Percentiles rank a stretch among this genome's conserved stretches.
These are phyloP conservation scores for Boletus hoseneyae DNA, from an alignment of 1,284 basidiomycete species.

Conservation along the genomic window DNA sequence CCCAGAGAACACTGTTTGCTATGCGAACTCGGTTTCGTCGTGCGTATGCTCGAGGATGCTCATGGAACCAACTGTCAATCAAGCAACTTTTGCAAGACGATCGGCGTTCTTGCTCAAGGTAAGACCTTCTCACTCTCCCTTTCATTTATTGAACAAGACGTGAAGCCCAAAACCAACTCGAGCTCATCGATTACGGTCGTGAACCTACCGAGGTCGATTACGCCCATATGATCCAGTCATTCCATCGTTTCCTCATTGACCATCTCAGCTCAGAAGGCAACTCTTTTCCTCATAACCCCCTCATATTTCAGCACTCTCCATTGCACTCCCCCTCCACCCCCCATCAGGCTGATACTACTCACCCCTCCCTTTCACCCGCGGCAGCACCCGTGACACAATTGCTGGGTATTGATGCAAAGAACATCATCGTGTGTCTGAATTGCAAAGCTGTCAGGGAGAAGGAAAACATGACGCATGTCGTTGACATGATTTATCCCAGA, in stretches of 20 bases:
- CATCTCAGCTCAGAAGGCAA: constrained; percentile 72
- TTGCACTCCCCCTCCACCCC: constrained; percentile 15
- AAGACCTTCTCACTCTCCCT: not conserved
- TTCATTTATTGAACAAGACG: not conserved
- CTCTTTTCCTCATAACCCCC: constrained; percentile 57
- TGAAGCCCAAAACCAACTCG: constrained; percentile 72
- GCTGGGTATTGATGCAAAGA: constrained; percentile 74
- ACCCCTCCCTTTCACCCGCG: constrained; percentile 35
- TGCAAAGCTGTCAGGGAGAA: constrained; percentile 75
- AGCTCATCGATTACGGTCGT: constrained; percentile 86
- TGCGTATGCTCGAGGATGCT: constrained; percentile 95
- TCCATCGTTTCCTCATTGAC: constrained; percentile 93
- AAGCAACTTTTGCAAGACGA: constrained; percentile 94
- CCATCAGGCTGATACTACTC: constrained; percentile 17
- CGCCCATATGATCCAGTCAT: constrained; percentile 87
- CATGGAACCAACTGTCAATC: constrained; percentile 94
- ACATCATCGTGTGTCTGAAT: constrained; percentile 68
- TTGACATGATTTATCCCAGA: constrained; percentile 89
- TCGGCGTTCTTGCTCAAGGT: constrained; percentile 81
- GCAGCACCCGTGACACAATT: constrained; percentile 77
- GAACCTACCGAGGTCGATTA: constrained; percentile 74
- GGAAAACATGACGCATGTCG: constrained; percentile 71
- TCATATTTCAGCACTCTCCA: constrained; percentile 39
- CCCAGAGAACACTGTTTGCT: constrained; percentile 87
- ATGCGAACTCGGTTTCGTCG: constrained; percentile 95